A percentile compares a stretch with the other conserved stretches of the same genome.
Conservation (phyloP, 2,329 filamentous ascomycete genomes). For the Lachnellula suecica region DNA sequence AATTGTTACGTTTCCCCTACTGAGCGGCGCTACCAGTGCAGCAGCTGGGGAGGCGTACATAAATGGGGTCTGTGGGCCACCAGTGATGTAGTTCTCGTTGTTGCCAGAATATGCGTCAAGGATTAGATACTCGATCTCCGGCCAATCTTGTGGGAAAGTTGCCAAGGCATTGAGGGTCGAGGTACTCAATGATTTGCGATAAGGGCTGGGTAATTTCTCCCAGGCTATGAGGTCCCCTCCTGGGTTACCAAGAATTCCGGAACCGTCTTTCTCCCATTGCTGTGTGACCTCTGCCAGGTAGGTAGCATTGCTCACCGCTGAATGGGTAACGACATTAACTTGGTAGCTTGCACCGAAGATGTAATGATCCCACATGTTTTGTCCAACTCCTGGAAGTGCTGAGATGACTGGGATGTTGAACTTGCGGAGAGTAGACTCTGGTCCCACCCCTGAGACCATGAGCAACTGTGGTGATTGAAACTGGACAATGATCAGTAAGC, state of each 20-base stretch:
- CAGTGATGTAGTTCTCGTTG: not conserved
- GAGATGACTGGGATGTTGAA: slow-evolving; percentile 45
- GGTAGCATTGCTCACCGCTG: slow-evolving; percentile 2
- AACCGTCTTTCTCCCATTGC: slow-evolving; percentile 1
- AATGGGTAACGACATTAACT: slow-evolving; percentile 6
- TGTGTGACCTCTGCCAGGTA: not conserved
- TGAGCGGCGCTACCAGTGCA: slow-evolving; percentile 38
- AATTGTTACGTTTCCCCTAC: slow-evolving; percentile 43
- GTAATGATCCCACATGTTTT: slow-evolving; percentile 45
- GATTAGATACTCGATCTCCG: slow-evolving; percentile 4
- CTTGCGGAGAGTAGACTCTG: slow-evolving; percentile 39
- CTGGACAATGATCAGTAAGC: not conserved
- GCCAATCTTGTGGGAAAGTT: slow-evolving; percentile 3
- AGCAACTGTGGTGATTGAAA: slow-evolving; percentile 52
- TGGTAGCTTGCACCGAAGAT: slow-evolving; percentile 9
- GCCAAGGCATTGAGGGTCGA: not conserved
- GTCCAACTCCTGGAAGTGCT: slow-evolving; percentile 48
- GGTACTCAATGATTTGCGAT: not conserved
- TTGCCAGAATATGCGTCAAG: not conserved
- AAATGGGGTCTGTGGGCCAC: not conserved
- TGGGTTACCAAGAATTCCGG: slow-evolving; percentile 10
- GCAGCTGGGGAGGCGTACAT: slow-evolving; percentile 7
- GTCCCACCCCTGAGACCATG: slow-evolving; percentile 47
- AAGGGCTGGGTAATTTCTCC: not conserved
- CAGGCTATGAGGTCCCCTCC: slow-evolving; percentile 11